phyloP scores from a whole-genome alignment of 2,329 filamentous ascomycete genomes.

The Neurospora sp. region DNA sequence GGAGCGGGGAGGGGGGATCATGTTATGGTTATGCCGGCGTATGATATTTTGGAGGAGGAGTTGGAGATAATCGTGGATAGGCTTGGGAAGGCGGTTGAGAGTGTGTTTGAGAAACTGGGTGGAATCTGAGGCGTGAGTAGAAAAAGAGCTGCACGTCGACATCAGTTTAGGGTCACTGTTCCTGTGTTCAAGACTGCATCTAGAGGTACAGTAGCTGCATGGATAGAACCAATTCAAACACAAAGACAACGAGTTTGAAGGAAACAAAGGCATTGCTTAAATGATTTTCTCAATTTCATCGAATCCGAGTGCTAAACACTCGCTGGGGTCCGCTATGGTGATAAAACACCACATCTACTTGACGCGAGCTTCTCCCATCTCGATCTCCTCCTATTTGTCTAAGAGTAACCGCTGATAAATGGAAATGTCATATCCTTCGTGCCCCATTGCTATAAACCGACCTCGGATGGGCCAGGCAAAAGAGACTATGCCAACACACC shows the following conservation, averaged over 20 bases:
- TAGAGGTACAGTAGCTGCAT: neutral
- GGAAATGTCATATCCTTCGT: neutral
- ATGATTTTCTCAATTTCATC: neutral
- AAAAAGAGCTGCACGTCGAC: neutral
- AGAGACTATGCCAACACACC: neutral
- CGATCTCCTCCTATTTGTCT: neutral
- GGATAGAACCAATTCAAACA: neutral
- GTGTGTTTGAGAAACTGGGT: conserved; percentile 20
- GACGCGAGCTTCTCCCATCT: neutral
- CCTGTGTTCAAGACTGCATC: neutral
- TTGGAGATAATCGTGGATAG: conserved; percentile 43
- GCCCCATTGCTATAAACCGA: neutral
- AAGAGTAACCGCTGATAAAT: neutral
- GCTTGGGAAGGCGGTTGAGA: conserved; percentile 33
- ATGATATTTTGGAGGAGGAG: conserved; percentile 42
- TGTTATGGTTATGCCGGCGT: conserved; percentile 51
- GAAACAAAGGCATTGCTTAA: neutral
- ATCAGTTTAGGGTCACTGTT: neutral
- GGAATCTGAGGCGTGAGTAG: neutral
- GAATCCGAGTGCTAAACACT: neutral
- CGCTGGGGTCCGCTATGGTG: neutral
- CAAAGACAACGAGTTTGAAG: neutral
- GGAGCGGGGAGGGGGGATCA: conserved; percentile 50
- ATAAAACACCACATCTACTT: neutral
- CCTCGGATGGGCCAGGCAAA: neutral